A percentile compares a stretch with the other conserved stretches of the same genome.
phyloP scores from a whole-genome alignment of 2,329 filamentous ascomycete genomes.

The Aurifilum marmelostoma region DNA sequence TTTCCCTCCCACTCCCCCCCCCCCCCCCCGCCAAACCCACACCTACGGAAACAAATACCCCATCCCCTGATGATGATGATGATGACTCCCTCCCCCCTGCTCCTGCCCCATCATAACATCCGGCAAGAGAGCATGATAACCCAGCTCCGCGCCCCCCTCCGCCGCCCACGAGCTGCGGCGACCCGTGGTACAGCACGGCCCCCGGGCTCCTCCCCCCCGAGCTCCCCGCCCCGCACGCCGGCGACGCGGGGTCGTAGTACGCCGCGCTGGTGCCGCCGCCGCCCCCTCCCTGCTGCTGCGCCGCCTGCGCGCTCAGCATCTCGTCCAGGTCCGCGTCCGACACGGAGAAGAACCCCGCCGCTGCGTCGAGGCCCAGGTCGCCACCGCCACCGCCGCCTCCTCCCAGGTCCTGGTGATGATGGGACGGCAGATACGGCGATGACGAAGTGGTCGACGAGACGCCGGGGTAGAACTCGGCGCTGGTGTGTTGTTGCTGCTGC shows the following conservation, averaged over 20 bases:
- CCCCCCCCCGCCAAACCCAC: too few species aligned
- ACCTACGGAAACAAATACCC: not conserved
- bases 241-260: not conserved
- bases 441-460: not conserved
- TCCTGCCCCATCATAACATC: conserved; percentile 34
- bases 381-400: too few species aligned
- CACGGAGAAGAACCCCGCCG: conserved; percentile 33
- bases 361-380: conserved; percentile 17
- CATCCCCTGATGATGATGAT: not conserved
- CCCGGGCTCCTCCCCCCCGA: conserved; percentile 32
- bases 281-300: conserved; percentile 41
- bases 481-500: not conserved
- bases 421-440: conserved; percentile 12
- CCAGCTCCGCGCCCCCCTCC: not conserved
- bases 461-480: not conserved
- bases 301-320: conserved; percentile 45
- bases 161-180: conserved; percentile 18
- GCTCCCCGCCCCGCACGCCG: conserved; percentile 27
- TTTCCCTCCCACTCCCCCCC: too few species aligned
- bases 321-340: conserved; percentile 39
- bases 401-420: not conserved
- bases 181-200: conserved; percentile 1
- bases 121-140: conserved; percentile 28
- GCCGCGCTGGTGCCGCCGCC: too few species aligned
- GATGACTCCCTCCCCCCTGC: not conserved